Evolutionary conservation across 768 basidiomycete species (phyloP).

Genomic region (Phlebiopsis gigantea): DNA sequence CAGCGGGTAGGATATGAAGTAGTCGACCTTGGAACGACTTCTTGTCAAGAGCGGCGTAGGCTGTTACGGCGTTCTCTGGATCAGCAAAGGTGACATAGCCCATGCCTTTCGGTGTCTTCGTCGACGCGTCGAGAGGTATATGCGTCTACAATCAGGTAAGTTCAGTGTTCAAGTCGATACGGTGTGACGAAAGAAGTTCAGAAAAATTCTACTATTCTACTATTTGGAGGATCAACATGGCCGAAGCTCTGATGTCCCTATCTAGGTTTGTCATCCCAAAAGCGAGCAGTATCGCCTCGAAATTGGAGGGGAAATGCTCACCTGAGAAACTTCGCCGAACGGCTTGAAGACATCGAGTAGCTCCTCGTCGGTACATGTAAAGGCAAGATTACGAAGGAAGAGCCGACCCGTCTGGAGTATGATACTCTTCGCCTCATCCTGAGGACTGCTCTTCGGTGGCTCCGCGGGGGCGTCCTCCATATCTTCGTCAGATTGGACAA

Average conservation of each 20-base stretch:
- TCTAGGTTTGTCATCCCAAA: conserved; percentile 40
- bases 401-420: conserved; percentile 74
- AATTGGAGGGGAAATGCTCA: conserved; percentile 30
- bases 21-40: conserved; percentile 88
- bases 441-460: background rate
- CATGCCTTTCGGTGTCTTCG: conserved; percentile 51
- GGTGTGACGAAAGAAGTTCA: conserved; percentile 18
- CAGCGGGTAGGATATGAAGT: conserved; percentile 84
- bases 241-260: conserved; percentile 57
- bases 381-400: conserved; percentile 94
- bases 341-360: conserved; percentile 56
- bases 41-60: conserved; percentile 75
- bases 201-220: conserved; percentile 41
- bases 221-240: conserved; percentile 44
- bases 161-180: background rate
- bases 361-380: conserved; percentile 72
- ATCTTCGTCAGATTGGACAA: conserved; percentile 61
- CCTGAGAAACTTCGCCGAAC: conserved; percentile 76
- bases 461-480: conserved; percentile 9
- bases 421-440: conserved; percentile 31
- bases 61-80: conserved; percentile 50
- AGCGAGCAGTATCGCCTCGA: background rate
- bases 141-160: conserved; percentile 38
- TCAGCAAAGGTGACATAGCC: conserved; percentile 52
- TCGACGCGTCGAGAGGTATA: conserved; percentile 44